Conservation (phyloP, 1,284 basidiomycete genomes). For the Boletus mariae region DNA sequence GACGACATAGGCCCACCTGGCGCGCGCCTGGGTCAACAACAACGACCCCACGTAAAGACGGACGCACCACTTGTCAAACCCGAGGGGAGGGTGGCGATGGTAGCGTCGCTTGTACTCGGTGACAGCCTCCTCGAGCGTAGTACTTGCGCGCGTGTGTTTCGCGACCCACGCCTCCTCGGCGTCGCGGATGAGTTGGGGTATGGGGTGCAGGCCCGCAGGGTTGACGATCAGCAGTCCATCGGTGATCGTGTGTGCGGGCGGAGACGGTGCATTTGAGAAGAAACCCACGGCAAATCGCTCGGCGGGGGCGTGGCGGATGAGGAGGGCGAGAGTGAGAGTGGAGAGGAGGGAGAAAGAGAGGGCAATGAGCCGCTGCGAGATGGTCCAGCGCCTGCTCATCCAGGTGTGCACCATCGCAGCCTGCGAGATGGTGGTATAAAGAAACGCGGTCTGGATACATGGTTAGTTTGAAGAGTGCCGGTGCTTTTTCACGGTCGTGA, state of each 20-base stretch:
- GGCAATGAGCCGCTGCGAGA: background rate
- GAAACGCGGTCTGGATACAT: background rate
- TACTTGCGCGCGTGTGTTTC: too few relatives aligned
- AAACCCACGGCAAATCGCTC: background rate
- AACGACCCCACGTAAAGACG: too few relatives aligned
- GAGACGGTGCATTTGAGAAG: too few relatives aligned
- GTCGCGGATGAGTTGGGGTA: slow-evolving; percentile 3
- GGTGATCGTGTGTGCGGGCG: too few relatives aligned
- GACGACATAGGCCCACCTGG: slow-evolving; percentile 57
- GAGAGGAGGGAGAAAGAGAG: background rate
- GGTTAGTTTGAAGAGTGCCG: too few relatives aligned
- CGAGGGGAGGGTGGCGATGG: too few relatives aligned
- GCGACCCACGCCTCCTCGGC: slow-evolving; percentile 33
- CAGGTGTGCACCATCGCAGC: background rate
- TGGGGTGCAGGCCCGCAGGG: too few relatives aligned
- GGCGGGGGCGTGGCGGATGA: background rate
- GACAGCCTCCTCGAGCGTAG: too few relatives aligned
- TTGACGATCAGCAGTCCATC: too few relatives aligned
- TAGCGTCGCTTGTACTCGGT: too few relatives aligned
- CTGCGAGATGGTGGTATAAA: background rate
- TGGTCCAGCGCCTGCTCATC: background rate
- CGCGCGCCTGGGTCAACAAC: background rate
- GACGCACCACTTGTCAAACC: too few relatives aligned
- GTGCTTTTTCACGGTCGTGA: too few relatives aligned
- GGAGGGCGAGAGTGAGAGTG: background rate